phyloP scores from a whole-genome alignment of 495 filamentous ascomycete species.

The Xeromyces bisporus region DNA sequence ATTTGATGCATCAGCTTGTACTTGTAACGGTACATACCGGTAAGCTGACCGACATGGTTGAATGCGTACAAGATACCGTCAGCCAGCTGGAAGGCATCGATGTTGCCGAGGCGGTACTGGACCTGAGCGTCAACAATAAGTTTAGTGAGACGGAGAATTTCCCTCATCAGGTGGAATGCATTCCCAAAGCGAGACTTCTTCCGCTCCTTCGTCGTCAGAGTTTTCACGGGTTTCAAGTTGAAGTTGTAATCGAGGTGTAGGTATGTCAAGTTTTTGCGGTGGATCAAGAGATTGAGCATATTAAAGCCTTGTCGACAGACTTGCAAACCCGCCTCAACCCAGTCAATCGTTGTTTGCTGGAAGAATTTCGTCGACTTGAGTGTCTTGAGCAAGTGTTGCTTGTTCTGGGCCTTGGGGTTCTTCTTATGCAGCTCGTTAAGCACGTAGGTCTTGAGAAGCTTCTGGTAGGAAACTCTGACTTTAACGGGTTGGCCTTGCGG shows the following conservation, averaged over 20 bases:
- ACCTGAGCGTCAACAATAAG: conserved; percentile 98
- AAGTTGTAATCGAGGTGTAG: conserved; percentile 99
- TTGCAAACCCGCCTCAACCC: conserved; percentile 97
- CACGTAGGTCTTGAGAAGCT: conserved; percentile 89
- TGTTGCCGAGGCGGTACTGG: conserved; percentile 94
- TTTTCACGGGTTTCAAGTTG: conserved; percentile 98
- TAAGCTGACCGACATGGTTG: conserved; percentile 97
- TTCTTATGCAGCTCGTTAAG: conserved; percentile 94
- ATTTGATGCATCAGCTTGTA: conserved; percentile 99
- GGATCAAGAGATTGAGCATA: conserved; percentile 96
- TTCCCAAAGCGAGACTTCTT: conserved; percentile 99
- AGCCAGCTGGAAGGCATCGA: conserved; percentile 96
- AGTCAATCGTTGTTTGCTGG: conserved; percentile 97
- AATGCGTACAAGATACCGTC: conserved; percentile 98
- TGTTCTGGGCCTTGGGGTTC: conserved; percentile 84
- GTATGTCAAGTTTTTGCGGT: conserved; percentile 97
- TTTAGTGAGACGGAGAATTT: conserved; percentile 95
- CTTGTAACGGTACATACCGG: conserved; percentile 99
- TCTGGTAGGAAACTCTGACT: conserved; percentile 98
- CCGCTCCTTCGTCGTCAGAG: conserved; percentile 93
- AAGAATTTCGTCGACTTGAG: conserved; percentile 97
- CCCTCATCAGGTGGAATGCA: conserved; percentile 97
- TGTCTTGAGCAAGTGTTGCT: conserved; percentile 77
- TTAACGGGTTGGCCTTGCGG: conserved; percentile 90
- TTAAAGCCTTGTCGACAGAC: conserved; percentile 98